Conservation (phyloP, 441 rosid species). For the Cnidoscolus chayamansa region DNA sequence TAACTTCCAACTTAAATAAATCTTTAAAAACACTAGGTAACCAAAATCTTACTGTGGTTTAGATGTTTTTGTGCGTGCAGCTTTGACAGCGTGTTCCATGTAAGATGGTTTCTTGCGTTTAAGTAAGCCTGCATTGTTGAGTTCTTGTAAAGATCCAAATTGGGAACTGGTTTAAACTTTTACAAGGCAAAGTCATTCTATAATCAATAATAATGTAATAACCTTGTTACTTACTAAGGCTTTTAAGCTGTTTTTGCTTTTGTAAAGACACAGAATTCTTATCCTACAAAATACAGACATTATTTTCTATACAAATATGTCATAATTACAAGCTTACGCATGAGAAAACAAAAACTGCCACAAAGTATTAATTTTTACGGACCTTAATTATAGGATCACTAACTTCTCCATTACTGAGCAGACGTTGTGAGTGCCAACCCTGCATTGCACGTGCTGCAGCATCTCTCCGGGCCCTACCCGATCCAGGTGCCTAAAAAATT, state of each 20-base stretch:
- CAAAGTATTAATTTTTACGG: conserved; percentile 15
- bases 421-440: conserved; percentile 76
- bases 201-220: conserved; percentile 1
- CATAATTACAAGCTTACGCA: neutral
- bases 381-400: conserved; percentile 46
- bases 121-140: conserved; percentile 37
- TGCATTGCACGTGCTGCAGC: conserved; percentile 88
- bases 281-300: conserved; percentile 39
- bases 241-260: conserved; percentile 63
- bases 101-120: conserved; percentile 49
- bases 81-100: conserved; percentile 37
- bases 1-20: conserved; percentile 1
- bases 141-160: conserved; percentile 4
- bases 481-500: conserved; percentile 49
- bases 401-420: conserved; percentile 61
- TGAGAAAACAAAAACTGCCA: neutral
- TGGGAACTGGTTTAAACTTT: neutral
- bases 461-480: conserved; percentile 66
- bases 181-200: neutral
- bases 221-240: conserved; percentile 42
- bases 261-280: conserved; percentile 39
- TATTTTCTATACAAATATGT: neutral
- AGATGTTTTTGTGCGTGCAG: conserved; percentile 31
- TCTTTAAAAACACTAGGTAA: conserved; percentile 5
- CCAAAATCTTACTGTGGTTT: conserved; percentile 40